Conservation (phyloP, 2,329 filamentous ascomycete species). For the Albifimbria verrucaria region DNA sequence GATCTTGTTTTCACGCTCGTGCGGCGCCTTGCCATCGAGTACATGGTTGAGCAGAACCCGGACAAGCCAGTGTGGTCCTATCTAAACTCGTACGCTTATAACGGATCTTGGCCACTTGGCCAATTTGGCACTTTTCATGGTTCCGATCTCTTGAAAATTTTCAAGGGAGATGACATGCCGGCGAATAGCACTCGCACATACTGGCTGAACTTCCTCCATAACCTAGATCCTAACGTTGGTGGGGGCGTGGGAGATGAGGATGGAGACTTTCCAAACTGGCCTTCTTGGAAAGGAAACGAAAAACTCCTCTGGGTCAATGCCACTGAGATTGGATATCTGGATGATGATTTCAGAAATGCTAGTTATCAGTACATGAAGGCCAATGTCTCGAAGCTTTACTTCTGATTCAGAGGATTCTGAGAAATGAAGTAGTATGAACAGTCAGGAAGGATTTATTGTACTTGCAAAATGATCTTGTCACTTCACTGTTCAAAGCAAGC, state of each 20-base stretch:
- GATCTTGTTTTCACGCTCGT: constrained; percentile 5
- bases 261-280: background rate
- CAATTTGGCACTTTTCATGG: background rate
- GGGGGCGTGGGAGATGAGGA: background rate
- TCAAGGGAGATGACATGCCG: background rate
- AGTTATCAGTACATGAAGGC: background rate
- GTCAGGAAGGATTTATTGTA: no score
- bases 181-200: background rate
- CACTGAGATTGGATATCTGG: background rate
- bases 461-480: no score
- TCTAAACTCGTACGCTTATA: constrained; percentile 1
- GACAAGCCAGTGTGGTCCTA: constrained; percentile 6
- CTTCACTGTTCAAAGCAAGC: no score
- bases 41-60: background rate
- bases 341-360: background rate
- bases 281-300: background rate
- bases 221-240: background rate
- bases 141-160: background rate
- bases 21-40: constrained; percentile 3
- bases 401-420: no score
- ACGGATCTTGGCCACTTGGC: no score
- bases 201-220: background rate
- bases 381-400: background rate
- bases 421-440: no score
- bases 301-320: background rate